These are phyloP conservation scores for Sclerotinia minor DNA, from an alignment of 2,329 filamentous ascomycete species.

Conservation along the genomic window DNA sequence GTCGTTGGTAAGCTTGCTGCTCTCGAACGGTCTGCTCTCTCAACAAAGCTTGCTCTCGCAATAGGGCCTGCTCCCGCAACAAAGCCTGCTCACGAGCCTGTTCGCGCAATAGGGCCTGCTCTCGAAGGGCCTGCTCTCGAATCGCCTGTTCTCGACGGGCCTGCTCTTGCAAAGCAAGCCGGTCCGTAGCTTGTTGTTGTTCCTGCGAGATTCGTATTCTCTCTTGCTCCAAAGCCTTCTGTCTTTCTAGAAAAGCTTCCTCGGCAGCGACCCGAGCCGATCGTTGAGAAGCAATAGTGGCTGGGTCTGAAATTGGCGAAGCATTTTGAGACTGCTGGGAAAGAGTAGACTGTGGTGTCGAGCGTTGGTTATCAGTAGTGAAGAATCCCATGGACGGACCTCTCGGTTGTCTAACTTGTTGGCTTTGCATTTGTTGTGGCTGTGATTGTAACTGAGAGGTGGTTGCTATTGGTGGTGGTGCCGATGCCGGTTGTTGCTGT, in stretches of 20 bases:
- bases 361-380: slow-evolving; percentile 33
- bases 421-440: slow-evolving; percentile 27
- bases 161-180: slow-evolving; percentile 25
- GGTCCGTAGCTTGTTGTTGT: slow-evolving; percentile 23
- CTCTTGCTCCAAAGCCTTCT: slow-evolving; percentile 17
- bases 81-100: neutral
- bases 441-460: slow-evolving; percentile 15
- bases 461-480: slow-evolving; percentile 28
- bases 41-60: neutral
- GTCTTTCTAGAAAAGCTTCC: slow-evolving; percentile 8
- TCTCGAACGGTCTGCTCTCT: neutral
- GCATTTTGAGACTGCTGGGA: slow-evolving; percentile 15
- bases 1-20: slow-evolving; percentile 6
- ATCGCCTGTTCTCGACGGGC: slow-evolving; percentile 13
- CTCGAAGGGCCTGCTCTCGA: neutral
- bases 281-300: slow-evolving; percentile 6
- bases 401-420: slow-evolving; percentile 29
- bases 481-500: slow-evolving; percentile 27
- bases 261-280: slow-evolving; percentile 8
- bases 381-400: slow-evolving; percentile 40
- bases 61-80: neutral
- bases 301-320: slow-evolving; percentile 13
- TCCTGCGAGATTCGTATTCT: slow-evolving; percentile 11
- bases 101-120: neutral
- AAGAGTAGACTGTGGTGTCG: slow-evolving; percentile 29